Conservation (phyloP, 2,329 filamentous ascomycete genomes). For the Monosporascus sp. region DNA sequence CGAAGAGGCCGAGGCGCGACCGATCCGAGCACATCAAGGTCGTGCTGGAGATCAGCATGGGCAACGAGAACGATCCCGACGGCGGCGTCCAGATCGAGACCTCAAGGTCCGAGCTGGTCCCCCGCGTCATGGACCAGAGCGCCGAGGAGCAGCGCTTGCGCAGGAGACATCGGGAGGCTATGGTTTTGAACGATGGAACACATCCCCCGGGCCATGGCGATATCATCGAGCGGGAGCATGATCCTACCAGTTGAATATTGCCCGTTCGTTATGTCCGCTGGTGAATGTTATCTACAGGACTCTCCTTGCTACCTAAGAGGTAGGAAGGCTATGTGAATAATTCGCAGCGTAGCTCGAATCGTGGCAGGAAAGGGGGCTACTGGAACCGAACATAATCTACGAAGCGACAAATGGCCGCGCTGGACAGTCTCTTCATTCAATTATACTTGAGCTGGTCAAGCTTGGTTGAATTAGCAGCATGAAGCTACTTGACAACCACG, state of each 20-base stretch:
- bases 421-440: no score
- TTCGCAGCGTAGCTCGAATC: no score
- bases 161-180: conserved; percentile 75
- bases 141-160: conserved; percentile 66
- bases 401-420: no score
- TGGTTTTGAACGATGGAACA: conserved; percentile 85
- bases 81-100: conserved; percentile 7
- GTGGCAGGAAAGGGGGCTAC: no score
- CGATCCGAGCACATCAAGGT: conserved; percentile 27
- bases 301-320: no score
- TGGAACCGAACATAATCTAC: no score
- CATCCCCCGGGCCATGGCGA: conserved; percentile 67
- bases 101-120: conserved; percentile 27
- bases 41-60: conserved; percentile 29
- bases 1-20: conserved; percentile 16
- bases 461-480: no score
- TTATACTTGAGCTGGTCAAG: no score
- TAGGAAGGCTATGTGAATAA: no score
- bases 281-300: no score
- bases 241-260: conserved; percentile 27
- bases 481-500: no score
- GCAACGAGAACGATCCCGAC: conserved; percentile 14
- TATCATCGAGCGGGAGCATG: conserved; percentile 65
- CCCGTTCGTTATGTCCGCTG: neutral
- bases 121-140: conserved; percentile 45